Base-by-base conservation (phyloP, 1,284 basidiomycete genomes). In the Termitomyces sp. region DNA sequence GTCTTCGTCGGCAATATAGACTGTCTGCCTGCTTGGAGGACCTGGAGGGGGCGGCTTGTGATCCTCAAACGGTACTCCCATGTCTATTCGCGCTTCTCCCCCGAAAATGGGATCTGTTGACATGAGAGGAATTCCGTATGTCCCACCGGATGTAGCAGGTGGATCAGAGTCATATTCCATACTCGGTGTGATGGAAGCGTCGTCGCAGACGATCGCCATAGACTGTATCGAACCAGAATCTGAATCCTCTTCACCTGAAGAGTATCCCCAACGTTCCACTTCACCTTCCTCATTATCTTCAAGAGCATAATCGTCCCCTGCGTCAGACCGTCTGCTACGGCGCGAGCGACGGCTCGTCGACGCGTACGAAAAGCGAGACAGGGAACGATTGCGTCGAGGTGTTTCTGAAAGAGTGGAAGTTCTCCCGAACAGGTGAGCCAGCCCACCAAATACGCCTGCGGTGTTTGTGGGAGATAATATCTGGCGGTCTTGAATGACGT, bases 1-100 rank as follows among this genome's bases (percentile, higher is more conserved):
- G 65, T 99, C 97, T 70, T 99, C 97, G 64, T 99, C 97, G 3
- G 86, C 77, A 26, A 99, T 80, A 65, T 94, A 85, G 38, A 99
- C 80, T 2, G 85, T 89, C 71, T 99, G 97, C 55, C 92, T 76
- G 65, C 85, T 91, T 3, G 89, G 89, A 21, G 85, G 84, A 5
- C 90, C 90, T 7, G 80, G 78, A 8, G 88, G 87, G 7, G 88
- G 87, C 15, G 84, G 79, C 19, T 82, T 79, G 43, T 83, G 67
- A 6, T 77, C 66, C 3, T 84, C 81, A 15, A 86, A 77, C 24
- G 81, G 76, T 3, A 73, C 73, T 46, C 85, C 85, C 70, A 93
- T 87, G 58, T 91, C 88, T 64, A 92, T 85, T 19, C 91, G 82
- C 5, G 86, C 77, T 68, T 90, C 87, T 43, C 86, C 87, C 42